Evolutionary conservation across 2,329 filamentous ascomycete species (phyloP), one percentile per base, ranked within the genome.

Genomic region (Thyridium curvatum): DNA sequence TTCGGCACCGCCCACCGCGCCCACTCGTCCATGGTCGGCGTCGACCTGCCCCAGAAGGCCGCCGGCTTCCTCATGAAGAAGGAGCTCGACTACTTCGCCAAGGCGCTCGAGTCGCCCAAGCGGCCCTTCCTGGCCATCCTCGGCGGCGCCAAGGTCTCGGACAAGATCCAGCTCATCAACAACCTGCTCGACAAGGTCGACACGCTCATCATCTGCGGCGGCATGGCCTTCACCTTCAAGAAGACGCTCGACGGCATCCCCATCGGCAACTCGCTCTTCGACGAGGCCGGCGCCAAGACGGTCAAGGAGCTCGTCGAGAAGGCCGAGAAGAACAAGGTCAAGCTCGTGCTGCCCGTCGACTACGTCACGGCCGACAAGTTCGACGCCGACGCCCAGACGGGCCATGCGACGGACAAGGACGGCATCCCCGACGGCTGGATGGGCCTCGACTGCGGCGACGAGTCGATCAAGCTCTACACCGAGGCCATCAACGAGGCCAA

Each of bases 151-250:
- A 98, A 98, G 79, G 89, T 98, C 52, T 94, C 88, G 33, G 93
- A 98, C 79, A 98, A 98, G 84, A 98, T 98, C 65, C 88, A 96
- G 75, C 79, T 98, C 55, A 97, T 98, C 61, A 90, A 98, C 72
- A 98, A 98, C 77, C 77, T 98, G 51, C 84, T 98, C 52, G 86
- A 89, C 68, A 97, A 98, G 79, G 90, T 98, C 66, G 79, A 98
- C 78, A 93, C 84, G 64, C 79, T 98, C 51, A 85, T 98, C 68
- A 84, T 98, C 69, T 95, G 91, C 64, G 93, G 93, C 61, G 93
- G 75, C 56, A 98, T 98, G 93, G 90, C 93, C 47, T 98, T 97
- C 74, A 98, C 93, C 55, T 98, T 98, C 80, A 97, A 97, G 79
- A 98, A 98, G 80, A 91, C 88, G n/a, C 78, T 97, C 41, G 79